Base-by-base conservation (phyloP, 257 asterid species). In the Lycium ferocissimum region DNA sequence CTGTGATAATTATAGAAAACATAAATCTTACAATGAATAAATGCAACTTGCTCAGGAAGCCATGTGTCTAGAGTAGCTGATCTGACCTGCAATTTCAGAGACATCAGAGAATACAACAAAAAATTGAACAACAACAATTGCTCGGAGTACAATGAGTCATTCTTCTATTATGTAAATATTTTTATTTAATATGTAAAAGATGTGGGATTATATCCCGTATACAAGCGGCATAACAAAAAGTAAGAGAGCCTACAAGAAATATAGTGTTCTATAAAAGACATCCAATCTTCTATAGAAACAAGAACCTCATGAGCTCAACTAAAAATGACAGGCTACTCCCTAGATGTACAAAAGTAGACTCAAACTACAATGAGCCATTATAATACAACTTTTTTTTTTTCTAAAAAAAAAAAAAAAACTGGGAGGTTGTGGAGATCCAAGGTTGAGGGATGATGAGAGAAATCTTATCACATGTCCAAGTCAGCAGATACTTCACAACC, bases 31-130 rank as follows among this genome's bases (percentile, higher is more conserved):
- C 99, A 93, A 38, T 95, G 98, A 87, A 97, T 97, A 89, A 97
- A 97, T 85, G 96, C 92, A 89, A 97, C 99, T 90, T 97, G 99
- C 84, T 97, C 99, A 37, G 99, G 99, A 87, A 97, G 98, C 99
- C 99, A 97, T 62, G 99, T 97, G 84, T 97, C 99, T 78, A 97
- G 99, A 70, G 99, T 94, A 84, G 99, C 99, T 88, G 99, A 97
- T 89, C 99, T 92, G 89, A 97, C 99, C 99, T 97, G 86, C 70
- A 67, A 17, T 53, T 51, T 69, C 56, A 81, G 75, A 86, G 85
- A 73, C 53, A 85, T 20, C 57, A 87, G 84, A 88, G 51, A 84
- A 80, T 33, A 71, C 26, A 14, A 86, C 53, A 53, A 51, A 47
- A 51, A 76, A 13, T 53, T 53, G 82, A 76, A 53, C 26, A 69